phyloP scores from a whole-genome alignment of 768 basidiomycete species.

The Boletus eberwhitei region DNA sequence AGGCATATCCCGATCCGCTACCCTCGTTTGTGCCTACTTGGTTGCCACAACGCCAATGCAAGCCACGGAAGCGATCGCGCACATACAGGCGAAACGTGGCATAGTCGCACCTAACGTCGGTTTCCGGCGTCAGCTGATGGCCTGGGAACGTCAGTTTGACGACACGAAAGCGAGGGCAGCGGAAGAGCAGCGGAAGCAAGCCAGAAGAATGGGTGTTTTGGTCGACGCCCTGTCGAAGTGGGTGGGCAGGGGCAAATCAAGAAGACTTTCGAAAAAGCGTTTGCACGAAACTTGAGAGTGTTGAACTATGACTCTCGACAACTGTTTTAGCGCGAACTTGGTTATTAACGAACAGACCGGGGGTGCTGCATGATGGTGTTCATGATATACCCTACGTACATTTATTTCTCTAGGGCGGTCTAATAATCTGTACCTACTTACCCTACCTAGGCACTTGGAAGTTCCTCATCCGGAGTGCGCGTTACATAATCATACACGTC shows the following conservation, averaged over 20 bases:
- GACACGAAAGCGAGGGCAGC: conserved; percentile 20
- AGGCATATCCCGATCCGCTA: conserved; percentile 74
- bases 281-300: neutral
- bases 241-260: conserved; percentile 8
- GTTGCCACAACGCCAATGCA: conserved; percentile 50
- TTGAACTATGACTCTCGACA: neutral
- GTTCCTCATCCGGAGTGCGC: neutral
- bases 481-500: conserved; percentile 17
- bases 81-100: conserved; percentile 52
- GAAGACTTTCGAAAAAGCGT: neutral
- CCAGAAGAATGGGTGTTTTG: conserved; percentile 3
- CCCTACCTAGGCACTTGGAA: neutral
- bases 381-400: neutral
- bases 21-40: conserved; percentile 72
- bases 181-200: conserved; percentile 12
- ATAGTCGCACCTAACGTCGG: conserved; percentile 67
- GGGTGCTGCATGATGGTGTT: neutral
- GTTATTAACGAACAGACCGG: neutral
- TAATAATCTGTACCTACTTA: neutral
- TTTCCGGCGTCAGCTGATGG: conserved; percentile 56
- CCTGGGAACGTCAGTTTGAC: conserved; percentile 33
- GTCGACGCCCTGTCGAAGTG: conserved; percentile 16
- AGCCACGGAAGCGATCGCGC: conserved; percentile 50
- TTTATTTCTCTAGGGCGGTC: neutral
- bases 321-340: neutral